A percentile compares a stretch with the other conserved stretches of the same genome.
These are phyloP conservation scores for Russula dissimulans DNA, from an alignment of 768 basidiomycete species.

Conservation along the genomic window DNA sequence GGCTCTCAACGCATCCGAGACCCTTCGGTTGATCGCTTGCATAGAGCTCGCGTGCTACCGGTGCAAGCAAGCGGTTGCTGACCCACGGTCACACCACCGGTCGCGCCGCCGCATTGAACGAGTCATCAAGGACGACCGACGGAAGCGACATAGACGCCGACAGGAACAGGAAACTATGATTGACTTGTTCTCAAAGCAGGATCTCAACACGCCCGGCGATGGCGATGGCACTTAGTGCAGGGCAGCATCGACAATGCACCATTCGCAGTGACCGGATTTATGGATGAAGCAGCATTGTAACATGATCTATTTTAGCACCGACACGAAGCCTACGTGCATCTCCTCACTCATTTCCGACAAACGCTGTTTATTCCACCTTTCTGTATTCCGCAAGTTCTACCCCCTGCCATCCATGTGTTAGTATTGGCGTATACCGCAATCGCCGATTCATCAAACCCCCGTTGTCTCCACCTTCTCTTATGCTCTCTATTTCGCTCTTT, in stretches of 20 bases:
- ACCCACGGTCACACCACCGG: slow-evolving; percentile 58
- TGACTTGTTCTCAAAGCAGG: slow-evolving; percentile 60
- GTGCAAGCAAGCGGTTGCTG: slow-evolving; percentile 57
- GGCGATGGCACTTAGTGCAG: background rate
- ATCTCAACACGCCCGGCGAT: slow-evolving; percentile 25
- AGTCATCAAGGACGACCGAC: slow-evolving; percentile 77
- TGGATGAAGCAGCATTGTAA: slow-evolving; percentile 16
- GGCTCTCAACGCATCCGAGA: slow-evolving; percentile 79
- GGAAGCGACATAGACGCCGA: slow-evolving; percentile 69
- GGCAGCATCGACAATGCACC: background rate
- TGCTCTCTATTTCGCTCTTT: slow-evolving; percentile 7
- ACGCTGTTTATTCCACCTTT: background rate
- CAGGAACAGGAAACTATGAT: slow-evolving; percentile 80
- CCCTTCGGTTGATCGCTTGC: slow-evolving; percentile 69
- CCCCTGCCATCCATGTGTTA: background rate
- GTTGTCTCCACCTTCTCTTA: slow-evolving; percentile 1
- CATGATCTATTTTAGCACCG: slow-evolving; percentile 12
- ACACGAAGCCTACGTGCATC: slow-evolving; percentile 1
- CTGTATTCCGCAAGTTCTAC: background rate
- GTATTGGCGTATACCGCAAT: slow-evolving; percentile 1
- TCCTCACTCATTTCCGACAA: background rate
- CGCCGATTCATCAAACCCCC: background rate
- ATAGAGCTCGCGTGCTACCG: slow-evolving; percentile 80
- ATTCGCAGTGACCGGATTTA: slow-evolving; percentile 10
- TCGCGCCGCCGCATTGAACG: slow-evolving; percentile 64